phyloP scores from a whole-genome alignment of 1,284 basidiomycete genomes.

The Crucibulum cyathiforme region DNA sequence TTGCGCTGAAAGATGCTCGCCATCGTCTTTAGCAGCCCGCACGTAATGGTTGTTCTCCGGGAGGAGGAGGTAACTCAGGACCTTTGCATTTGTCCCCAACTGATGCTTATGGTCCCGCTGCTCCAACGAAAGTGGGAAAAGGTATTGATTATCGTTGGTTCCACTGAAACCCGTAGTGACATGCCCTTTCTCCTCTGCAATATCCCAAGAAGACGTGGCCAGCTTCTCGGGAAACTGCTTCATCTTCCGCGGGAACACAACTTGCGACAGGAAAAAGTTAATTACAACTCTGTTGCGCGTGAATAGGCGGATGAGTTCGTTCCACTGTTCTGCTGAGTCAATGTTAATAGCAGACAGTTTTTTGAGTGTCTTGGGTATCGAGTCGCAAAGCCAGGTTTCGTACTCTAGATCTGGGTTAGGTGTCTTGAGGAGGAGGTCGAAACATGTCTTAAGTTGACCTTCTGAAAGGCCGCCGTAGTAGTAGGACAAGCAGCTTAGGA shows the following conservation, averaged over 20 bases:
- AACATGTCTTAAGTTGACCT: conserved; percentile 45
- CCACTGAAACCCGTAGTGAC: conserved; percentile 62
- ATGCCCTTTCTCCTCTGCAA: conserved; percentile 45
- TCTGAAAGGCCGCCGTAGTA: conserved; percentile 55
- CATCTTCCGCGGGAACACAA: conserved; percentile 56
- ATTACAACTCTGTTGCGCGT: conserved; percentile 44
- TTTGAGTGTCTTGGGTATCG: conserved; percentile 36
- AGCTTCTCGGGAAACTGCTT: conserved; percentile 56
- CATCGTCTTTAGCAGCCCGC: conserved; percentile 22
- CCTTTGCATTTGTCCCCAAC: conserved; percentile 55
- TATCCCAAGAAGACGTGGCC: conserved; percentile 58
- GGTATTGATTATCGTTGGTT: conserved; percentile 58
- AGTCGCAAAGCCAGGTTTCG: conserved; percentile 42
- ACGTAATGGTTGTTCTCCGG: conserved; percentile 50
- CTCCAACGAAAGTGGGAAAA: conserved; percentile 52
- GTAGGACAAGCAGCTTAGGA: conserved; percentile 57
- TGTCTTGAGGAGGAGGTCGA: conserved; percentile 47
- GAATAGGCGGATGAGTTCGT: conserved; percentile 42
- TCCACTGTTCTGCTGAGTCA: conserved; percentile 44
- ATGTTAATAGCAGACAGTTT: conserved; percentile 47
- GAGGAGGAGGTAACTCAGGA: conserved; percentile 50
- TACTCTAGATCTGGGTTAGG: conserved; percentile 54
- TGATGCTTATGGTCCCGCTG: conserved; percentile 52
- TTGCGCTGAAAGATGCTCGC: conserved; percentile 28
- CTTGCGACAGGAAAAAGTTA: conserved; percentile 54